Base-by-base conservation (phyloP, 768 basidiomycete genomes). In the Lactarius akahatsu region DNA sequence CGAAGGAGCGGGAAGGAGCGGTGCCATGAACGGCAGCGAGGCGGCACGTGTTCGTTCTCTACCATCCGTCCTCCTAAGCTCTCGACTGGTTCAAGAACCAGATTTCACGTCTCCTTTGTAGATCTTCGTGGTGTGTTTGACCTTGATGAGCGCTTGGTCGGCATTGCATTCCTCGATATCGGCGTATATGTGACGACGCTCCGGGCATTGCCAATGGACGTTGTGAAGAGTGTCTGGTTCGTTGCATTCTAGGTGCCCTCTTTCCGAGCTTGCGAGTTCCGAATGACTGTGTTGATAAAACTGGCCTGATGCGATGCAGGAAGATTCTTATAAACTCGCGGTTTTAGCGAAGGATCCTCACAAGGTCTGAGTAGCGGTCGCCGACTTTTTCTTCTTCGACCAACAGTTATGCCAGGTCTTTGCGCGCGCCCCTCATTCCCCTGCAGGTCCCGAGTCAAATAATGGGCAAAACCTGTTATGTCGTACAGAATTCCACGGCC, bases 101-200 rank as follows among this genome's bases (percentile, higher is more conserved):
- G 5, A 15, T 41, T n/a, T 36, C 47, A 10, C 55, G 26, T 32
- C 59, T 30, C 43, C 10, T 34, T 43, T 69, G 18, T 47, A 98
- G 95, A 86, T 98, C 68, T 98, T 94, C 72, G 92, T 96, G 40
- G 96, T 69, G 96, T 94, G 0, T 90, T 98, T 73, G 97, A 98
- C 72, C 85, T 89, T 28, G 96, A 99, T 76, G 95, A 98, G 75
- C 90, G 94, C 62, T 85, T 98, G 52, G 91, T 99, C 66, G 94
- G 96, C 43, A 88, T 98, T 54, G 97, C 96, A 2, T 99, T 98
- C 80, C 81, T 98, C 71, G 97, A 98, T 75, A 93, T 96, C 41
- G 92, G 91, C 28, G 87, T 96, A 64, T 98, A 95, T 74, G 92
- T 96, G 62, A 97, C 95, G 4, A 90, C 89, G 30, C 80, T 98